Conservation (phyloP, 345 rosid species). For the Lenwebbia sp. region DNA sequence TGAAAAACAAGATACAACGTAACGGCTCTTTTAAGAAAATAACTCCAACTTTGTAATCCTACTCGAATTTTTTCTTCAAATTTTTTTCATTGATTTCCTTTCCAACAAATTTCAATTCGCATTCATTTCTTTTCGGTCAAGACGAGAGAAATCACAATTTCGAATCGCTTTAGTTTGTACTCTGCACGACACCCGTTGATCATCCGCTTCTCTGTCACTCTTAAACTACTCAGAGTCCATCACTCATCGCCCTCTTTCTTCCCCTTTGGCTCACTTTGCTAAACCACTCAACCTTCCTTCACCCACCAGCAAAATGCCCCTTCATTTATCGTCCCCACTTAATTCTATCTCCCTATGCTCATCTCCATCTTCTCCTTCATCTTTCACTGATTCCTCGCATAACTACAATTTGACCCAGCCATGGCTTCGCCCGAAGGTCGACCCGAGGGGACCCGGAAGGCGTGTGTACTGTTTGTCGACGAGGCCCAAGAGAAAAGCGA, state of each 20-base stretch:
- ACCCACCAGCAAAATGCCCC: not conserved
- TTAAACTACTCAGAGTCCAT: not conserved
- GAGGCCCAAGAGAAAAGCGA: constrained; percentile 40
- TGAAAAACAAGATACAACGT: no score
- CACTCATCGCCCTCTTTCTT: not conserved
- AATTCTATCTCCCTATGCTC: not conserved
- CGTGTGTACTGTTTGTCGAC: constrained; percentile 26
- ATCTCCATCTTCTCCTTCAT: constrained; percentile 1
- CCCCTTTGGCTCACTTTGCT: not conserved
- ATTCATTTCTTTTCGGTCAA: no score
- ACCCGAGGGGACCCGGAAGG: not conserved
- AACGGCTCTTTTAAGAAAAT: no score
- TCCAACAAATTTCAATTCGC: no score
- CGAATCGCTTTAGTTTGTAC: no score
- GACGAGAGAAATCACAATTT: no score
- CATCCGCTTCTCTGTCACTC: no score
- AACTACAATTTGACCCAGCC: not conserved
- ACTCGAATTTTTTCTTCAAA: no score
- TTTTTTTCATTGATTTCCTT: no score
- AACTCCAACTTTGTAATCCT: no score
- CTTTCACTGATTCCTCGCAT: constrained; percentile 1
- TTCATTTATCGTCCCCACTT: not conserved
- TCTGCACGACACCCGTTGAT: no score
- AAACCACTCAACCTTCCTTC: not conserved
- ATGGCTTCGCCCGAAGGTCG: constrained; percentile 4